A percentile compares a stretch with the other conserved stretches of the same genome.
Conservation (phyloP, 2,329 filamentous ascomycete genomes). For the Aspergillus neoniger region DNA sequence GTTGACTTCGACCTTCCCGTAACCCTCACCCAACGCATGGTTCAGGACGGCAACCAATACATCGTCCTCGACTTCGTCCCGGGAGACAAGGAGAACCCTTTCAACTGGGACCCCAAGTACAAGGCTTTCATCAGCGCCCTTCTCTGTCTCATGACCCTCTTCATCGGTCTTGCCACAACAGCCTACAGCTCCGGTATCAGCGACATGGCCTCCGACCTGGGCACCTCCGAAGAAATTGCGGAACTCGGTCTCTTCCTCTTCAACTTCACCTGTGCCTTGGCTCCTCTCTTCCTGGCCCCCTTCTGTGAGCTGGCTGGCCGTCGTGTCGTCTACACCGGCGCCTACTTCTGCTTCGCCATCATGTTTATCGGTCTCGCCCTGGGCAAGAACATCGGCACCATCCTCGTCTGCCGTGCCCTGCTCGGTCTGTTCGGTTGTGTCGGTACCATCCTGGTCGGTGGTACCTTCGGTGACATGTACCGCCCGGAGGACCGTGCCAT, state of each 20-base stretch:
- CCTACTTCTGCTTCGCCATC: slow-evolving; percentile 49
- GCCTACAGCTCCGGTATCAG: slow-evolving; percentile 54
- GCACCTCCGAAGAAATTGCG: slow-evolving; percentile 46
- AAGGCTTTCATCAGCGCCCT: slow-evolving; percentile 52
- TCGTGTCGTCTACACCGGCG: slow-evolving; percentile 50
- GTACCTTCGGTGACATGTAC: slow-evolving; percentile 55
- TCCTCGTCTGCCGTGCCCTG: slow-evolving; percentile 50
- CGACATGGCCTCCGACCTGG: slow-evolving; percentile 50
- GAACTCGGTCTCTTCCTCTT: slow-evolving; percentile 54
- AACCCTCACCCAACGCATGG: slow-evolving; percentile 47
- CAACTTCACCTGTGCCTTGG: slow-evolving; percentile 53
- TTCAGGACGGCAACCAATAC: slow-evolving; percentile 48
- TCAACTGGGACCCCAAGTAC: slow-evolving; percentile 51
- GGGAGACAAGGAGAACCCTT: slow-evolving; percentile 54
- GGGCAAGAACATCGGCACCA: slow-evolving; percentile 52
- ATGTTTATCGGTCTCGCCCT: slow-evolving; percentile 53
- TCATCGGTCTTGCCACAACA: slow-evolving; percentile 57
- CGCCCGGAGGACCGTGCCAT: slow-evolving; percentile 47
- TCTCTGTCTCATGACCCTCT: slow-evolving; percentile 56
- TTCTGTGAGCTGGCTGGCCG: slow-evolving; percentile 55
- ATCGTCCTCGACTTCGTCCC: slow-evolving; percentile 51
- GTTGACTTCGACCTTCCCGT: slow-evolving; percentile 54
- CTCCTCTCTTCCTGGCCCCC: slow-evolving; percentile 51
- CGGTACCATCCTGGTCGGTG: slow-evolving; percentile 53
- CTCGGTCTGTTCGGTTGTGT: slow-evolving; percentile 55